phyloP scores from a whole-genome alignment of 2,329 filamentous ascomycete species.

The Cercospora sp. region DNA sequence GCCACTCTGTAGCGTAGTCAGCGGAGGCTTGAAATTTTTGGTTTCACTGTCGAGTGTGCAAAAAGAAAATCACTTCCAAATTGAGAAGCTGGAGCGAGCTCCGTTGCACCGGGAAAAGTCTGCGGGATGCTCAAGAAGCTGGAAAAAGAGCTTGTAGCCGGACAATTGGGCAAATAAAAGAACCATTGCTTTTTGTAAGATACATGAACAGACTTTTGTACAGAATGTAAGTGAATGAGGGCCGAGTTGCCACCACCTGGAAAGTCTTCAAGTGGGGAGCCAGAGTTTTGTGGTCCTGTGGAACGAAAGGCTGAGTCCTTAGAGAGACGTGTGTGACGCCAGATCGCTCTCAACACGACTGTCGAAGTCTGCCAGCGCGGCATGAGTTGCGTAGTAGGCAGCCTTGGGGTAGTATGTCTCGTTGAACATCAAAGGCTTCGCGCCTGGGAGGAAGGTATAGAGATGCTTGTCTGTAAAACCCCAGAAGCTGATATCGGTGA shows the following conservation, averaged over 20 bases:
- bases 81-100: not conserved
- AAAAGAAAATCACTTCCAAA: not conserved
- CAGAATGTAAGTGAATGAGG: not conserved
- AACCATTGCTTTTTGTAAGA: not conserved
- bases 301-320: not conserved
- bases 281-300: not conserved
- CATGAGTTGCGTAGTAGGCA: not conserved
- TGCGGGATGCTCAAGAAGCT: not conserved
- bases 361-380: not conserved
- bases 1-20: not conserved
- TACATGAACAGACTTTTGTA: not conserved
- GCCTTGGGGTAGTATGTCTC: not conserved
- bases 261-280: not conserved
- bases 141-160: not conserved
- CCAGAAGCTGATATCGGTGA: not conserved
- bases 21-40: not conserved
- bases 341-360: not conserved
- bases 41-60: not conserved
- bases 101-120: not conserved
- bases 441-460: not conserved
- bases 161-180: not conserved
- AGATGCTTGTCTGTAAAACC: not conserved
- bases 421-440: not conserved
- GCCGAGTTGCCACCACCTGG: not conserved
- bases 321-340: not conserved